Evolutionary conservation across 805 yeast species (phyloP).

Genomic region (Cyberlindnera mississippiensis): DNA sequence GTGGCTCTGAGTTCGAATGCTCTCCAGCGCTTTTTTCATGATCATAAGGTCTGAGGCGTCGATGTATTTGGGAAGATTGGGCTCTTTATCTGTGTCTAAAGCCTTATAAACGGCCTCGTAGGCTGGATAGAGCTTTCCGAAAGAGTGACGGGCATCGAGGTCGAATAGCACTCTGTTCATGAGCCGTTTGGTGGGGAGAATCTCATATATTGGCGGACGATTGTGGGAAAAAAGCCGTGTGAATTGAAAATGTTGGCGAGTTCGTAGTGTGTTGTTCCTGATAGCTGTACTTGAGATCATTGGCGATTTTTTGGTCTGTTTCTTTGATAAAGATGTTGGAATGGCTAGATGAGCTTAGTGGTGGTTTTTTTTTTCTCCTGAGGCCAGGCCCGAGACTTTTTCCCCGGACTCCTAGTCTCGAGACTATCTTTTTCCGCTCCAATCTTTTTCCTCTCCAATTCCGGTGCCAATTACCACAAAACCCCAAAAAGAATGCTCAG

Average conservation of each 20-base stretch:
- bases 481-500: background rate
- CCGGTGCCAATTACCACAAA: background rate
- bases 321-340: no score
- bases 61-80: conserved; percentile 40
- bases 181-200: conserved; percentile 56
- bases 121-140: conserved; percentile 49
- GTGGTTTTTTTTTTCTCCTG: conserved; percentile 3
- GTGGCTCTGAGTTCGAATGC: conserved; percentile 57
- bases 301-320: background rate
- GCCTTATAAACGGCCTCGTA: conserved; percentile 47
- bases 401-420: conserved; percentile 4
- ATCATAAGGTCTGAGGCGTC: conserved; percentile 57
- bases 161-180: conserved; percentile 63
- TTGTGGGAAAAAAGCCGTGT: conserved; percentile 16
- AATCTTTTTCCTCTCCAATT: background rate
- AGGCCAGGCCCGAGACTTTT: no score
- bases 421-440: no score
- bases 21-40: conserved; percentile 63
- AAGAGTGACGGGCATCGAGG: conserved; percentile 54
- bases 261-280: background rate
- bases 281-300: background rate
- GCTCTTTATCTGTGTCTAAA: conserved; percentile 33
- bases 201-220: conserved; percentile 38
- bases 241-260: background rate
- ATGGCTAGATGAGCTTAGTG: no score